These are phyloP conservation scores for Kwoniella newhampshirensis DNA, from an alignment of 768 basidiomycete genomes.

Conservation along the genomic window DNA sequence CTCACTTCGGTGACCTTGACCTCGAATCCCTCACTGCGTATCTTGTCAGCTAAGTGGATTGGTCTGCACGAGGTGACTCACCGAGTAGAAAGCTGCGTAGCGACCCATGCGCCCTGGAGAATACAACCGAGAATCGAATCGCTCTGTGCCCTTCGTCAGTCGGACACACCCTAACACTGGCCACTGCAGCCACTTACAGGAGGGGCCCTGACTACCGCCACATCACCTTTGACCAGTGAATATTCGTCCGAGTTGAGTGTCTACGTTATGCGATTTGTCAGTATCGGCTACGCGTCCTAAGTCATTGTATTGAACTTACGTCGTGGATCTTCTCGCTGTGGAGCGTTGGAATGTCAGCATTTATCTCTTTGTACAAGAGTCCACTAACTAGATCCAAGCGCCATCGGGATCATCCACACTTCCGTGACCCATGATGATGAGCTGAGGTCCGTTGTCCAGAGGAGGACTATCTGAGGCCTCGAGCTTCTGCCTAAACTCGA, in stretches of 20 bases:
- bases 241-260: conserved; percentile 43
- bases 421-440: conserved; percentile 69
- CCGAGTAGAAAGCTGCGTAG: conserved; percentile 84
- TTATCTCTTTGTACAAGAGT: neutral
- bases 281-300: neutral
- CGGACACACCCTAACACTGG: neutral
- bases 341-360: neutral
- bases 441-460: conserved; percentile 45
- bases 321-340: conserved; percentile 45
- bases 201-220: conserved; percentile 74
- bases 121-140: conserved; percentile 75
- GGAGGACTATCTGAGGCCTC: conserved; percentile 27
- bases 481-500: conserved; percentile 72
- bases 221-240: conserved; percentile 52
- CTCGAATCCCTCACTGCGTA: conserved; percentile 76
- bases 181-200: conserved; percentile 68
- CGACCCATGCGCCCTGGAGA: conserved; percentile 84
- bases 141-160: conserved; percentile 19
- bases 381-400: conserved; percentile 42
- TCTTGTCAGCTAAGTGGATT: neutral
- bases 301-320: conserved; percentile 20
- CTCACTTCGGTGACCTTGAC: conserved; percentile 75
- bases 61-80: conserved; percentile 14
- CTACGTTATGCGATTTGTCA: conserved; percentile 55
- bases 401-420: conserved; percentile 95